Evolutionary conservation across 202 grass and related monocot species (phyloP), one percentile per base, ranked within the genome.

Genomic region (Schoenoplectus triqueter): DNA sequence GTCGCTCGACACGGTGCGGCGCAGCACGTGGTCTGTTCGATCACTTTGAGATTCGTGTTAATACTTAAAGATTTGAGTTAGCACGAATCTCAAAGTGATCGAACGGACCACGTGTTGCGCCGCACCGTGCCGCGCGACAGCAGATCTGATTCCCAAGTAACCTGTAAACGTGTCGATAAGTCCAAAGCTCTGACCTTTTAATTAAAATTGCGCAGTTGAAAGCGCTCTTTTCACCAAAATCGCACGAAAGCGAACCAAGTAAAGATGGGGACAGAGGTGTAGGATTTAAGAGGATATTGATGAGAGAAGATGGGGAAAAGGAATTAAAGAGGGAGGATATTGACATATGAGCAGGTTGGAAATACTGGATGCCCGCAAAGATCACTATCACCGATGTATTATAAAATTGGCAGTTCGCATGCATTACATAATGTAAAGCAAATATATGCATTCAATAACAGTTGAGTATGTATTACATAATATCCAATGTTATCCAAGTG

Each of bases 101-200:
- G n/a, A n/a, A n/a, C n/a, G n/a, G n/a, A n/a, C n/a, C n/a, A n/a
- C n/a, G n/a, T n/a, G n/a, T n/a, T n/a, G n/a, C n/a, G n/a, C n/a
- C n/a, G n/a, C n/a, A n/a, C n/a, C n/a, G n/a, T n/a, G n/a, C n/a
- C n/a, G n/a, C n/a, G n/a, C n/a, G n/a, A n/a, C n/a, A n/a, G n/a
- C n/a, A n/a, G n/a, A n/a, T n/a, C n/a, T n/a, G n/a, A n/a, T n/a
- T n/a, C n/a, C n/a, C 31, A 31, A 31, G 31, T 31, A 68, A 44
- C 39, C 66, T 44, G 61, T 14, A 66, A 83, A 69, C 81, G 80
- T 67, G 80, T 82, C 67, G 15, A 22, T n/a, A 59, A 42, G 20
- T n/a, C 22, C 51, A 59, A 78, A 78, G 5, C 69, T 40, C 70
- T 22, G 17, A 51, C 18, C 70, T 51, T 70, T 47, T 64, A 2